These are phyloP conservation scores for Arabis alpina DNA, from an alignment of 345 rosid species.

Conservation along the genomic window DNA sequence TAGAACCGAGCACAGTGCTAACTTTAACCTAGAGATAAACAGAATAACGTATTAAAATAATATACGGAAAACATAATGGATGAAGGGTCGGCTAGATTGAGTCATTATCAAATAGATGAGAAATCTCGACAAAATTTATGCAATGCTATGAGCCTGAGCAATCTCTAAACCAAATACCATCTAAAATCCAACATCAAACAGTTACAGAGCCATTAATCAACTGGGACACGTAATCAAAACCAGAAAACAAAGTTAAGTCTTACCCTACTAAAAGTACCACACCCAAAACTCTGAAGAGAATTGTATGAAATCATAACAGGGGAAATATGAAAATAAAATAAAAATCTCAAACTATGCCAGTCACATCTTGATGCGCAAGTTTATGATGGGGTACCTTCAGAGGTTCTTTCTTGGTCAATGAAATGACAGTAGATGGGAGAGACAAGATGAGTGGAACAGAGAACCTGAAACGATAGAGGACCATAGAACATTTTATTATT, in stretches of 20 bases:
- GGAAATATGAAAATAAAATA: neutral
- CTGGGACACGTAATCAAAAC: conserved; percentile 16
- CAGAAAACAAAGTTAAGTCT: neutral
- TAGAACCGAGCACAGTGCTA: conserved; percentile 81
- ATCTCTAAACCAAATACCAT: conserved; percentile 1
- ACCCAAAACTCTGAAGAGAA: conserved; percentile 13
- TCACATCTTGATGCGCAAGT: conserved; percentile 17
- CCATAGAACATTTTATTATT: conserved; percentile 26
- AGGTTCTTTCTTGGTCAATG: conserved; percentile 71
- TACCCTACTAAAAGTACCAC: conserved; percentile 15
- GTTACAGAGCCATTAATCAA: conserved; percentile 8
- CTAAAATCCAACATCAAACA: conserved; percentile 8
- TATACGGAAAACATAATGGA: neutral
- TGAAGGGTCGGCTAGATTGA: neutral
- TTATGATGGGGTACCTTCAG: conserved; percentile 60
- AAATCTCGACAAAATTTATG: neutral
- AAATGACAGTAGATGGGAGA: conserved; percentile 81
- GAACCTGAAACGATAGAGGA: conserved; percentile 55
- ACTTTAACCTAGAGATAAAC: conserved; percentile 69
- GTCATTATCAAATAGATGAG: conserved; percentile 4
- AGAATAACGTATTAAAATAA: neutral
- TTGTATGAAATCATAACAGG: neutral
- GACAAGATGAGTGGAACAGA: conserved; percentile 84
- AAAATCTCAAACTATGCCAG: conserved; percentile 22
- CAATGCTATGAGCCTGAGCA: conserved; percentile 13